Percentiles rank a stretch among this genome's conserved stretches.
Conservation (phyloP, 495 filamentous ascomycete genomes). For the Lophiotrema nucula region DNA sequence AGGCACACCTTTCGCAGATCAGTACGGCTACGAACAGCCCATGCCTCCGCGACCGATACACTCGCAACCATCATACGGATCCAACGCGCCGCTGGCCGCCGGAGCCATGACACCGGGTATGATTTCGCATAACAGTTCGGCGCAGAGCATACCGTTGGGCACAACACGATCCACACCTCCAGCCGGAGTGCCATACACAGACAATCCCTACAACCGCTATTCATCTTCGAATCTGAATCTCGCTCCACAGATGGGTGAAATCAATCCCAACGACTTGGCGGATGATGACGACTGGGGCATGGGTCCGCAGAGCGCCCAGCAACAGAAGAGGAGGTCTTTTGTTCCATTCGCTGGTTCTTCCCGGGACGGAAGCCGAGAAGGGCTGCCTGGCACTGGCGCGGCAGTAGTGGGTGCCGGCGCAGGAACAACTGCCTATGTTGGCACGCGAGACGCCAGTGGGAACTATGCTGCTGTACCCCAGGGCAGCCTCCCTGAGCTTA, state of each 20-base stretch:
- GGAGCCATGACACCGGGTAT: constrained; percentile 25
- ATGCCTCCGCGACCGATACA: constrained; percentile 22
- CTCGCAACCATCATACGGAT: constrained; percentile 24
- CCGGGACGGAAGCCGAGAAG: constrained; percentile 26
- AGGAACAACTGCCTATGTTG: constrained; percentile 35
- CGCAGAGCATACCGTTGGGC: constrained; percentile 34
- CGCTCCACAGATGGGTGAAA: constrained; percentile 49
- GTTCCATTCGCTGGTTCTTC: constrained; percentile 55
- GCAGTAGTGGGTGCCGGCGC: constrained; percentile 52
- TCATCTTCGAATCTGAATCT: constrained; percentile 55
- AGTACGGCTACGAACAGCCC: constrained; percentile 1
- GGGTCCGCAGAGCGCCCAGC: constrained; percentile 39
- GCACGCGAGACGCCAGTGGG: constrained; percentile 44
- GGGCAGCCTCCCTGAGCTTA: constrained; percentile 36
- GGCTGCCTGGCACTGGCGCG: constrained; percentile 34
- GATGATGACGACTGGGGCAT: constrained; percentile 79
- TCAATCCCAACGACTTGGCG: constrained; percentile 76
- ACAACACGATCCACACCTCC: constrained; percentile 37
- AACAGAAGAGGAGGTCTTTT: constrained; percentile 49
- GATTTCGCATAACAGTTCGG: constrained; percentile 14
- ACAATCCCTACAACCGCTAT: constrained; percentile 59
- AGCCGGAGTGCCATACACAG: constrained; percentile 44
- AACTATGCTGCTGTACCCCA: constrained; percentile 58
- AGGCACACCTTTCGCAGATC: constrained; percentile 11
- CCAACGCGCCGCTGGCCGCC: constrained; percentile 16